Conservation (phyloP, 306 rosid genomes). For the Astragalus glycyphyllos region DNA sequence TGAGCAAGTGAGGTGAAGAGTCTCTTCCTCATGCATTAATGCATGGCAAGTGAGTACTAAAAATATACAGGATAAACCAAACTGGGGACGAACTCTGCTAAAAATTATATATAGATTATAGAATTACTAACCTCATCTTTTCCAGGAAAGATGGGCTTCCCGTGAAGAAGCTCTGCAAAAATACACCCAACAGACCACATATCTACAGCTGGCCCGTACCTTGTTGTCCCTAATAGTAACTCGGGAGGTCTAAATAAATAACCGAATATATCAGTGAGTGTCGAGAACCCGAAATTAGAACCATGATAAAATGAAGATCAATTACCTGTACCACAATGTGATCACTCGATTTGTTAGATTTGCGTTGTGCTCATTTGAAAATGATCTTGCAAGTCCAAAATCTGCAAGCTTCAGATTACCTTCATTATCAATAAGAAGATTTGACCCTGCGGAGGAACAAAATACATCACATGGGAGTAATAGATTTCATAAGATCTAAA, state of each 20-base stretch:
- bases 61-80: constrained; percentile 9
- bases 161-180: constrained; percentile 79
- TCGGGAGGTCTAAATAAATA: constrained; percentile 73
- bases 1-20: background rate
- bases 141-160: constrained; percentile 75
- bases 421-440: constrained; percentile 80
- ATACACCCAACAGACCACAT: constrained; percentile 91
- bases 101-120: constrained; percentile 6
- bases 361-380: constrained; percentile 63
- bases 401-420: constrained; percentile 80
- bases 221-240: constrained; percentile 72
- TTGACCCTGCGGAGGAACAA: constrained; percentile 63
- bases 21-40: background rate
- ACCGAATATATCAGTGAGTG: constrained; percentile 29
- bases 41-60: background rate
- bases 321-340: constrained; percentile 80
- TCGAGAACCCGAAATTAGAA: background rate
- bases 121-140: constrained; percentile 65
- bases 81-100: background rate
- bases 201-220: constrained; percentile 80
- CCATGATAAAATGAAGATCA: background rate
- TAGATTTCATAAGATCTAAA: constrained; percentile 4
- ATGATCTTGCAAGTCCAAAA: constrained; percentile 74
- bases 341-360: constrained; percentile 79
- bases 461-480: constrained; percentile 30